A percentile compares a stretch with the other conserved stretches of the same genome.
Conservation (phyloP, 306 rosid genomes). For the Datisca glomerata region DNA sequence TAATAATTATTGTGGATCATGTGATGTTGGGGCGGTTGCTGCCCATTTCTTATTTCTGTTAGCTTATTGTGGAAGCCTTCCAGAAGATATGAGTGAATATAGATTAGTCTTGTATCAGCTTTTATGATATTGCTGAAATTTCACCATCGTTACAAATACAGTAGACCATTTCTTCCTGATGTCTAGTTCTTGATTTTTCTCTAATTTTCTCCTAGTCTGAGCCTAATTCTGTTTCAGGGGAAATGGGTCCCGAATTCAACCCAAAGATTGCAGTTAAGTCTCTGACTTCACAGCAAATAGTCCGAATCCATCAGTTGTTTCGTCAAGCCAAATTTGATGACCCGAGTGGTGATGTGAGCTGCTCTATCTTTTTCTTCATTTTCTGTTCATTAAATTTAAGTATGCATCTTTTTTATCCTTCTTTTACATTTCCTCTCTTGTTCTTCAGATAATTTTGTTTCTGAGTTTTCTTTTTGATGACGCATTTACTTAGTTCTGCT, state of each 20-base stretch:
- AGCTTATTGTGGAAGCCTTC: background rate
- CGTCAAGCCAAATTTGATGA: slow-evolving; percentile 99
- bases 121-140: slow-evolving; percentile 3
- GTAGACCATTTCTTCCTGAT: slow-evolving; percentile 1
- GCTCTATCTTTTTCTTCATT: background rate
- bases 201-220: background rate
- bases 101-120: too few species aligned
- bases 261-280: slow-evolving; percentile 61
- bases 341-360: slow-evolving; percentile 68
- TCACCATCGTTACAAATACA: background rate
- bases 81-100: too few species aligned
- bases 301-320: slow-evolving; percentile 88
- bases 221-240: slow-evolving; percentile 35
- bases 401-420: background rate
- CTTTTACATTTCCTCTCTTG: background rate
- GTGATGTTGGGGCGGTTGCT: too few species aligned
- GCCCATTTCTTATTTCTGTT: too few species aligned
- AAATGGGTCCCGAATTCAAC: slow-evolving; percentile 88
- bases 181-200: background rate
- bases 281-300: slow-evolving; percentile 82
- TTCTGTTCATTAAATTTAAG: background rate
- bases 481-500: background rate
- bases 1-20: too few species aligned
- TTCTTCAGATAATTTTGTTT: background rate
- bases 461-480: background rate